Evolutionary conservation across 2,329 filamentous ascomycete genomes (phyloP), one percentile per base, ranked within the genome.

Genomic region (Pseudogymnoascus sp.): DNA sequence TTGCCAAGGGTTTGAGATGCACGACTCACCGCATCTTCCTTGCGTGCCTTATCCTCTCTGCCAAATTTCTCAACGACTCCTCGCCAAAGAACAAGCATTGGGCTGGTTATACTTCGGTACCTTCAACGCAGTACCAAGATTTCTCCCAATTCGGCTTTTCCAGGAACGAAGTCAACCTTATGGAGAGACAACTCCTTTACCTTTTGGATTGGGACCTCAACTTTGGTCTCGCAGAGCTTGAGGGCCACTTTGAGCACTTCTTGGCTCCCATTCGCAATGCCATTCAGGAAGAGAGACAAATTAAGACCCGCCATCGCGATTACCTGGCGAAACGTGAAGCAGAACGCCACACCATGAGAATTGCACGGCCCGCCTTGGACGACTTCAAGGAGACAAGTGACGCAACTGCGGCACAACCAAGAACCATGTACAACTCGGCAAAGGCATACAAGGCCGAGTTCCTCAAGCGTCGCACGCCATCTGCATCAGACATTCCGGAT

Each of bases 81-180:
- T 96, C 91, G 10, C 94, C 94, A 64, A 97, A 97, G 85, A 99
- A 99, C 83, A 97, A 97, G 85, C 94, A 99, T 81, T 99, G 94
- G 94, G 92, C 94, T 65, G 87, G 85, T 69, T 99, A 97, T 79
- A 95, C 88, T 62, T 77, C 86, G 68, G 86, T 96, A 67, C 81
- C 80, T 63, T 83, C 82, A 59, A 87, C 79, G 72, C 84, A 85
- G 9, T 38, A 37, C 30, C 55, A 57, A 38, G 76, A 79, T 7
- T 71, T 68, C 63, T 80, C 77, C 71, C 83, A 79, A 70, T 99
- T 97, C 70, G 89, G 91, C 67, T 97, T 99, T 80, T 92, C 86
- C 69, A 82, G 92, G 66, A 94, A 90, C 34, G 94, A 99, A 76
- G 94, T 99, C 69, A 99, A 99, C 78, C 81, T 97, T 63, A 99